These are phyloP conservation scores for Triticum timopheevii DNA, from an alignment of 176 grass and related monocot genomes.

Conservation along the genomic window DNA sequence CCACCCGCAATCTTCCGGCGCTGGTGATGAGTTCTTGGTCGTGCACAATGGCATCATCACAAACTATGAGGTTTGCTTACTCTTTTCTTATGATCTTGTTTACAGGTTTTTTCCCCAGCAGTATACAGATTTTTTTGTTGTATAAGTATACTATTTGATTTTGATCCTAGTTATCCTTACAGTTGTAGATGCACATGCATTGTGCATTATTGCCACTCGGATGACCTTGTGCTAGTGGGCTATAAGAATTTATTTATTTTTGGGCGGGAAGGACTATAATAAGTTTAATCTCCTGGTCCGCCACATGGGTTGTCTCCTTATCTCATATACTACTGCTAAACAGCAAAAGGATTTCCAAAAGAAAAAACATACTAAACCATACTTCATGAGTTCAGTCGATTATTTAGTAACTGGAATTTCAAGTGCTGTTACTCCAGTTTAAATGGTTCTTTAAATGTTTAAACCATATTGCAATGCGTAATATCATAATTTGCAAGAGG, in stretches of 20 bases:
- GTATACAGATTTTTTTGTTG: neutral
- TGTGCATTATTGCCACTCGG: constrained; percentile 28
- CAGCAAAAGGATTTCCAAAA: neutral
- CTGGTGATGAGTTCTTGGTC: constrained; percentile 82
- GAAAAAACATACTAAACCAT: neutral
- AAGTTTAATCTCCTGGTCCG: neutral
- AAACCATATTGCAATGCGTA: neutral
- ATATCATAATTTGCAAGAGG: neutral
- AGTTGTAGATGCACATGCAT: constrained; percentile 30
- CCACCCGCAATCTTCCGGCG: constrained; percentile 92
- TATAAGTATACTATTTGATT: neutral
- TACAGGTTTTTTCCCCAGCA: neutral
- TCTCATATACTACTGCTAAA: neutral
- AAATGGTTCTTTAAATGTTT: neutral
- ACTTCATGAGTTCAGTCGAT: neutral
- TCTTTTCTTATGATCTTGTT: neutral
- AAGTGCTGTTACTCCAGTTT: neutral
- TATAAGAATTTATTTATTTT: neutral
- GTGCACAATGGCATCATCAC: constrained; percentile 99
- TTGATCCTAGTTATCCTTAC: constrained; percentile 3
- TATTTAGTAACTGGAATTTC: neutral
- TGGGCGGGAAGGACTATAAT: neutral
- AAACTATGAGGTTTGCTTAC: constrained; percentile 83
- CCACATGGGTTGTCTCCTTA: constrained; percentile 39
- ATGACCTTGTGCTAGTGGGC: constrained; percentile 20